Base-by-base conservation (phyloP, 495 filamentous ascomycete genomes). In the Annulohypoxylon bovei region DNA sequence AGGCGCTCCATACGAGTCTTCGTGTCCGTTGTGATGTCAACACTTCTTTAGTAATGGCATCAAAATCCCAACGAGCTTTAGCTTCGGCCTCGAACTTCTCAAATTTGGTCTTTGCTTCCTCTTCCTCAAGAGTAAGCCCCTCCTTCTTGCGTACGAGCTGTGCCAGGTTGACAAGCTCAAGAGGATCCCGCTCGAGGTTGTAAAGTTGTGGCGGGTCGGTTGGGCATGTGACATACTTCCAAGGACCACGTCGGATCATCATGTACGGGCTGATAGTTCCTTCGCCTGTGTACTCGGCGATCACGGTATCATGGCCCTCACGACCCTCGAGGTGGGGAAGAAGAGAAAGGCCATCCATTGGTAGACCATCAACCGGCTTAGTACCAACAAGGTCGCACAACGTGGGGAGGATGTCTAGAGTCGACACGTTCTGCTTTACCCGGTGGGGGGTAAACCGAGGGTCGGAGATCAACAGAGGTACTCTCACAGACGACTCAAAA, bases 261-360 rank as follows among this genome's bases (percentile, higher is more conserved):
- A 95, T 90, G n/a, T 94, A 83, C 0, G 93, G 93, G 4, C 90
- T 88, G 63, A 94, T 85, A 2, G 93, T 95, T 46, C 93, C 93
- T 79, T 97, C 93, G 18, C 91, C 93, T 76, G 92, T 93, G 78
- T 96, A 97, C 79, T 97, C 93, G 59, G 91, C 92, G 71, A 93
- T 90, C 20, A 93, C 93, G 9, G 89, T 92, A 68, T 97, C 92
- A 66, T 84, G 83, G 18, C 88, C 86, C 3, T 85, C 80, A 8
- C 79, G 78, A 11, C 88, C 90, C 32, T 89, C 82, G 23, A 96
- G 80, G 71, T 93, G 89, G 11, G 91, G 89, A 28, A 92, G 76
- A 42, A 97, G 78, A 20, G 90, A 92, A 11, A 85, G 81, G 35
- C 93, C 93, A 67, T 97, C 93, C 77, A 96, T 87, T 0, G 92